Evolutionary conservation across 306 rosid species (phyloP).

Genomic region (Fagus crenata): DNA sequence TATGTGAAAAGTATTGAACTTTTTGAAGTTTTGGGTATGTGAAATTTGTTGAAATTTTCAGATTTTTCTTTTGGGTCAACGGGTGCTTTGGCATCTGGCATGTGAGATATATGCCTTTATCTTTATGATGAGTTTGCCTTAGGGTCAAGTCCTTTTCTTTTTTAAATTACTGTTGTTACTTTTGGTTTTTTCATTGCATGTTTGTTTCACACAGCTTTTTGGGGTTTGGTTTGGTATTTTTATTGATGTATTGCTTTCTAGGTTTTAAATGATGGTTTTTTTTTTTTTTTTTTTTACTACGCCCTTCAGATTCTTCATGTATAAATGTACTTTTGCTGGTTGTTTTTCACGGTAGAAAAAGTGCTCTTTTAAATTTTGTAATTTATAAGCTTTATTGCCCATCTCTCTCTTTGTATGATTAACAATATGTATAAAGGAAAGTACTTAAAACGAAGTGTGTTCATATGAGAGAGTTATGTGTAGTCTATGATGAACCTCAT

Average conservation of each 20-base stretch:
- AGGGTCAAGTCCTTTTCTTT: neutral
- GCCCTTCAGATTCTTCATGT: neutral
- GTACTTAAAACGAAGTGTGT: conserved; percentile 10
- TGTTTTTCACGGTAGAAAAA: neutral
- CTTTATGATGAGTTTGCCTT: neutral
- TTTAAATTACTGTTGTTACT: neutral
- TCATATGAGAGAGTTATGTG: conserved; percentile 3
- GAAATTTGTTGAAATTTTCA: neutral
- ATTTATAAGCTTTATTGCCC: neutral
- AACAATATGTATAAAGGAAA: too few relatives aligned
- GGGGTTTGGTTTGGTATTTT: neutral
- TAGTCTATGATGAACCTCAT: neutral
- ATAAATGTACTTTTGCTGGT: neutral
- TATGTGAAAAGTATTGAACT: neutral
- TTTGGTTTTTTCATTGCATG: neutral
- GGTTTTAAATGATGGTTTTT: neutral
- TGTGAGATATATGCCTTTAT: neutral
- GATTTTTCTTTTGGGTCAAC: neutral
- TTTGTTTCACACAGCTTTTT: neutral
- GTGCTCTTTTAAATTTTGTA: neutral
- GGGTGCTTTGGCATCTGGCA: conserved; percentile 15
- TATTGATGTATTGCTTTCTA: neutral
- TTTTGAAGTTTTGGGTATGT: neutral
- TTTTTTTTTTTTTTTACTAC: neutral
- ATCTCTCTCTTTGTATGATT: neutral